Base-by-base conservation (phyloP, 2,329 filamentous ascomycete genomes). In the Cladophialophora yegresii region DNA sequence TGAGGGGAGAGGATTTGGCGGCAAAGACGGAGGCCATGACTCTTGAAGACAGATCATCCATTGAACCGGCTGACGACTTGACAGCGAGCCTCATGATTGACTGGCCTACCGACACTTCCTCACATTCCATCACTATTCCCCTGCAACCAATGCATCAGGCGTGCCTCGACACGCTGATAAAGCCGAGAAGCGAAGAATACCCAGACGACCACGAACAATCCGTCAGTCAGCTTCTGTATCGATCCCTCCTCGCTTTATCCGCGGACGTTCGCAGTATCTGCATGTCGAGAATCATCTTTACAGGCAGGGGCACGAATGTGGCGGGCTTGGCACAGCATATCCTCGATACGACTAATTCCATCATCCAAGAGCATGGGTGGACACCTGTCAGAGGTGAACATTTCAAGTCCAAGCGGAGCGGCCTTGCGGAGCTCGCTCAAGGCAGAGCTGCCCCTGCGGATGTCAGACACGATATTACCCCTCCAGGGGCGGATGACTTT, bases 131-230 rank as follows among this genome's bases (percentile, higher is more conserved):
- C 1, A 80, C 85, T 2, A 75, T 97, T 1, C 83, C 89, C 0
- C 92, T 93, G 72, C 83, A 85, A 2, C 83, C 82, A 53, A 80
- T 98, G 2, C 84, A 92, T 0, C 84, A 90, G 63, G 89, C 92
- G 0, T 90, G 89, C 65, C 91, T 97, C 72, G 83, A 82, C 28
- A 83, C 87, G 0, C 87, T 97, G 61, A 91, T 98, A 69, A 88
- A 78, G 3, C 82, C 73, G 70, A 83, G 72, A 72, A 82, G 71
- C 73, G 78, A 78, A 66, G 79, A 72, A 75, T 86, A 87, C 45
- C 87, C 92, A 67, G 95, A 99, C 73, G 93, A 98, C 71, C 84
- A 99, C 70, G 93, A 98, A 69, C 83, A 90, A 20, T 88, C 93
- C 0, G 73, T 98, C 0, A 91, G 90, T 58, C 74, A 87, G 12